These are phyloP conservation scores for Nymphaea thermarum DNA, from an alignment of 164 flowering plant species.

Conservation along the genomic window DNA sequence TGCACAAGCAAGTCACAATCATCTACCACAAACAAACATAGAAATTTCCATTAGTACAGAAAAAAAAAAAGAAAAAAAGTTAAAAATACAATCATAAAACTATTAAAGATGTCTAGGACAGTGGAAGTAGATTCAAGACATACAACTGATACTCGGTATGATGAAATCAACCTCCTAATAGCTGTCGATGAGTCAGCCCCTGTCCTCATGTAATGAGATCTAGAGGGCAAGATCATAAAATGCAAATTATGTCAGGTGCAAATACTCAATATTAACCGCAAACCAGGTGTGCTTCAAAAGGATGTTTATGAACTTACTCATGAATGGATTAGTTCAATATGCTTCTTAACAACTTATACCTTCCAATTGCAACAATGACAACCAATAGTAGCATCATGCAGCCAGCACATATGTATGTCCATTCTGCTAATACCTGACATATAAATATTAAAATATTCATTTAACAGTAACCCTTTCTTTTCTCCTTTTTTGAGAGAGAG, in stretches of 20 bases:
- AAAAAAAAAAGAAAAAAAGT: neutral
- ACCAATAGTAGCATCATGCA: conserved; percentile 24
- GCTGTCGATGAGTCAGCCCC: conserved; percentile 12
- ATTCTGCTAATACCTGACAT: conserved; percentile 65
- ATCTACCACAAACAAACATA: conserved; percentile 28
- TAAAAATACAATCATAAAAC: conserved; percentile 3
- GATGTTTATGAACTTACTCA: neutral
- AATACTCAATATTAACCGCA: neutral
- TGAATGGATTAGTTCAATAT: neutral
- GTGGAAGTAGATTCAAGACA: conserved; percentile 2
- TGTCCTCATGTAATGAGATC: conserved; percentile 11
- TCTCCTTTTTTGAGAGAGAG: no score
- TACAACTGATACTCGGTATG: conserved; percentile 75
- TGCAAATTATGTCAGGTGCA: neutral
- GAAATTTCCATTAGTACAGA: neutral
- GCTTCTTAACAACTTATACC: conserved; percentile 26
- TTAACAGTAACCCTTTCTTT: neutral
- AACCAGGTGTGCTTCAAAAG: neutral
- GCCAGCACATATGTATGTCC: conserved; percentile 33
- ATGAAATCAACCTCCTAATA: conserved; percentile 38
- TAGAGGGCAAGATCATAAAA: conserved; percentile 28
- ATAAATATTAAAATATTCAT: neutral
- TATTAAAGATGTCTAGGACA: neutral
- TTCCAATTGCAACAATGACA: conserved; percentile 21
- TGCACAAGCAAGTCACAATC: conserved; percentile 72